These are phyloP conservation scores for Scutellaria galericulata DNA, from an alignment of 257 asterid genomes.

Conservation along the genomic window DNA sequence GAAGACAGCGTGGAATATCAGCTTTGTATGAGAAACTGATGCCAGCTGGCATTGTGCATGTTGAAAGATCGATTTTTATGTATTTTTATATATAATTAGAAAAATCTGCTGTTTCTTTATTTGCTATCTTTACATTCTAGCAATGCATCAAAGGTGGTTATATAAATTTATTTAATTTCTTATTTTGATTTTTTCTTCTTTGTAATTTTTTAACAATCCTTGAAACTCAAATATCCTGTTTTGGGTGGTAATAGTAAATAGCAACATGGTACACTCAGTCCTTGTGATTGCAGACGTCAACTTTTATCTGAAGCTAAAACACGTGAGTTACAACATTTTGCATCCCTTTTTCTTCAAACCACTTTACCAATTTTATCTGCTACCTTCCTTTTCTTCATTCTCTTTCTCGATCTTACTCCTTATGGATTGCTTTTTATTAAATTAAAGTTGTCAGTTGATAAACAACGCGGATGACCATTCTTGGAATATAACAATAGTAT, in stretches of 20 bases:
- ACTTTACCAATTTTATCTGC: slow-evolving; percentile 19
- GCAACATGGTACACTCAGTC: background rate
- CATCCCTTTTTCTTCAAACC: slow-evolving; percentile 22
- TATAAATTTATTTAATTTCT: background rate
- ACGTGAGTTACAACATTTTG: slow-evolving; percentile 21
- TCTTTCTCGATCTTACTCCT: background rate
- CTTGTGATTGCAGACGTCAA: slow-evolving; percentile 11
- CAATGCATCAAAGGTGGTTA: slow-evolving; percentile 20
- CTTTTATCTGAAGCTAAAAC: slow-evolving; percentile 25
- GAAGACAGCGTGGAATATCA: slow-evolving; percentile 29
- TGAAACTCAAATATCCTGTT: slow-evolving; percentile 21
- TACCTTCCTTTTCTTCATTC: slow-evolving; percentile 4
- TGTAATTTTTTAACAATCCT: background rate
- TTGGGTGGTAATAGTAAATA: slow-evolving; percentile 19
- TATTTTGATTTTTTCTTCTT: slow-evolving; percentile 8
- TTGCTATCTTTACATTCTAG: slow-evolving; percentile 1
- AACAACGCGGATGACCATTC: background rate
- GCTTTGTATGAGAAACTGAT: slow-evolving; percentile 31
- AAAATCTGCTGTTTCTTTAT: slow-evolving; percentile 24
- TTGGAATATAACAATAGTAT: background rate
- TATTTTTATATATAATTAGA: background rate
- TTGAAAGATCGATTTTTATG: slow-evolving; percentile 26
- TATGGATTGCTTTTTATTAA: background rate
- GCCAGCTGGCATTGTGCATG: slow-evolving; percentile 39
- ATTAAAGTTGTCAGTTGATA: background rate